Evolutionary conservation across 805 yeast genomes (phyloP).

Genomic region (Aciculoconidium aculeatum): DNA sequence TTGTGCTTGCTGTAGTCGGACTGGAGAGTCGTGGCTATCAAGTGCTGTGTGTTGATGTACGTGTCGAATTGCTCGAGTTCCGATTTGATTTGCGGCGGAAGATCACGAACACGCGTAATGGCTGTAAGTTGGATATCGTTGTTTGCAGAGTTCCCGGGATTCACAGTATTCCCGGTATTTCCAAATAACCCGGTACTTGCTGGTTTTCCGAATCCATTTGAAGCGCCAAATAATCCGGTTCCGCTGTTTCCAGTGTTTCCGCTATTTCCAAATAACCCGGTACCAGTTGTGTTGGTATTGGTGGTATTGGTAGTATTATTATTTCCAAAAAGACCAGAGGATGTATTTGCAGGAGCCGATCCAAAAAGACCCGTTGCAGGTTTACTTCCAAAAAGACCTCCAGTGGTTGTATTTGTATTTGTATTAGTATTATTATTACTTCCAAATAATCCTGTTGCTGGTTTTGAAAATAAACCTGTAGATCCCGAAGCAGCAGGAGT

Average conservation of each 20-base stretch:
- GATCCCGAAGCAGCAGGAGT: no score
- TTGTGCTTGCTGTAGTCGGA: slow-evolving; percentile 58
- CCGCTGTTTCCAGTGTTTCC: no score
- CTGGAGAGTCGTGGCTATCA: slow-evolving; percentile 62
- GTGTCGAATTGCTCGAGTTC: slow-evolving; percentile 67
- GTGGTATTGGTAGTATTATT: slow-evolving; percentile 7
- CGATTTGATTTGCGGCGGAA: slow-evolving; percentile 63
- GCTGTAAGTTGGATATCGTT: slow-evolving; percentile 45
- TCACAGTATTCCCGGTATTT: slow-evolving; percentile 9
- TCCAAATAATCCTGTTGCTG: slow-evolving; percentile 21
- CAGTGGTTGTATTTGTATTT: slow-evolving; percentile 3
- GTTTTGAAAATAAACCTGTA: no score
- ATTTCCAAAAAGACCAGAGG: slow-evolving; percentile 28
- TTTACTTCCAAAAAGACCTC: slow-evolving; percentile 6
- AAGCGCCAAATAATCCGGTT: no score
- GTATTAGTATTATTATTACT: no score
- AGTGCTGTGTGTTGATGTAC: slow-evolving; percentile 68
- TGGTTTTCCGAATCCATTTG: no score
- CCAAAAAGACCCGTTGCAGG: slow-evolving; percentile 21
- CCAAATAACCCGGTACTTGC: no score
- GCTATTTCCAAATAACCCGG: slow-evolving; percentile 7
- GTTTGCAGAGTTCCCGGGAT: slow-evolving; percentile 2
- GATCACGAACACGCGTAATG: slow-evolving; percentile 68
- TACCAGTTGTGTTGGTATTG: slow-evolving; percentile 4
- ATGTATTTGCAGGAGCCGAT: slow-evolving; percentile 15